phyloP scores from a whole-genome alignment of 2,329 filamentous ascomycete species.

The Cladosporium colombiae region DNA sequence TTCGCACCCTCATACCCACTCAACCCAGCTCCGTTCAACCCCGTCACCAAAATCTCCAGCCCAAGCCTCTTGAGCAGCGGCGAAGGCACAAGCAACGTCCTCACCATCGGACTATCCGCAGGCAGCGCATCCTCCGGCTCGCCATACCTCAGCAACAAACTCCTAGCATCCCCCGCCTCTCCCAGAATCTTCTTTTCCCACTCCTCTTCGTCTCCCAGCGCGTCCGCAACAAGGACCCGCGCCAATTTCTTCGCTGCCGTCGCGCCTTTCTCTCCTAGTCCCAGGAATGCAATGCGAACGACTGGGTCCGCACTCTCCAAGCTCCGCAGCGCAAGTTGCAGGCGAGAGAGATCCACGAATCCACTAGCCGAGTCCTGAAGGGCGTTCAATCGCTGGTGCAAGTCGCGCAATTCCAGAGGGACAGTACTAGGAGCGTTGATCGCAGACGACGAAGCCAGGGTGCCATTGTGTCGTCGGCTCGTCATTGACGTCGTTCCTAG shows the following conservation, averaged over 20 bases:
- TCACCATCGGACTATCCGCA: constrained; percentile 54
- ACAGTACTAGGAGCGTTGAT: constrained; percentile 57
- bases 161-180: constrained; percentile 37
- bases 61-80: constrained; percentile 61
- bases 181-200: constrained; percentile 48
- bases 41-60: constrained; percentile 63
- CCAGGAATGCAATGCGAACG: constrained; percentile 56
- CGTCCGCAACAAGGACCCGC: constrained; percentile 57
- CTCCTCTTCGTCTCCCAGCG: constrained; percentile 41
- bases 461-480: constrained; percentile 32
- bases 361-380: constrained; percentile 63
- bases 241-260: constrained; percentile 65
- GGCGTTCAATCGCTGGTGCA: constrained; percentile 60
- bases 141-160: constrained; percentile 52
- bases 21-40: constrained; percentile 49
- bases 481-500: background rate
- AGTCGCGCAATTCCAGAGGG: constrained; percentile 55
- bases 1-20: constrained; percentile 33
- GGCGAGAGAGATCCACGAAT: constrained; percentile 66
- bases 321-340: constrained; percentile 71
- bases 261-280: constrained; percentile 36
- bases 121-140: constrained; percentile 50
- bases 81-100: constrained; percentile 65
- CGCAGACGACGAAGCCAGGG: constrained; percentile 53
- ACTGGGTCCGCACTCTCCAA: constrained; percentile 56